Base-by-base conservation (phyloP, 345 rosid genomes). In the Salix purpurea region DNA sequence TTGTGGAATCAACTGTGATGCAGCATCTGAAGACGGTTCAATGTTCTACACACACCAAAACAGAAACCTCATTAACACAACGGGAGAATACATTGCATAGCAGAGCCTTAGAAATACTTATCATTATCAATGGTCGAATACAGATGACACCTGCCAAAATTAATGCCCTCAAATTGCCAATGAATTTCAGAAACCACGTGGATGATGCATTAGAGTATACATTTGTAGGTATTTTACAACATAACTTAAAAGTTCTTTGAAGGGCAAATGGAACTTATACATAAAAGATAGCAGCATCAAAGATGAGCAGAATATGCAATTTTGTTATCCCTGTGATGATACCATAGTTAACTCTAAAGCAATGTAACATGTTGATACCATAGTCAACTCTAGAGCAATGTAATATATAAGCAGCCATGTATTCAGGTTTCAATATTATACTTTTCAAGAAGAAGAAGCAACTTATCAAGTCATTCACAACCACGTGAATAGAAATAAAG, bases 1-100 rank as follows among this genome's bases (percentile, higher is more conserved):
- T 75, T 96, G 99, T 6, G 99, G 98, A 83, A 92, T 88, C 79
- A 96, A 80, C 75, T 90, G 90, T 15, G 92, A 88, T 4, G 14
- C 62, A 56, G 90, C 89, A 86, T 92, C 98, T 76, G 91, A 78
- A 74, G 94, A 73, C 56, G 86, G 86, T 39, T 91, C 97, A 83
- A 88, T 76, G 85, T 96, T 89, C 98, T 96, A 78, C 12, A 58
- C 80, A 19, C 77, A 84, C 60, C 79, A 85, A 82, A 80, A 80
- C 6, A 14, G 73, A 21, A n/a, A 75, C n/a, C 36, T 61, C 19
- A 64, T 19, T 50, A 10, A 32, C 6, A 39, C 4, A 46, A 56
- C 19, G 54, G 39, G 9, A 65, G 67, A 42, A n/a, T 39, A 75
- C 50, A 65, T 5, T 23, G 2, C 36, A 6, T 10, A 39, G 23